These are phyloP conservation scores for Pythium utonaiense DNA, from an alignment of 352 stramenopile species.

Conservation along the genomic window DNA sequence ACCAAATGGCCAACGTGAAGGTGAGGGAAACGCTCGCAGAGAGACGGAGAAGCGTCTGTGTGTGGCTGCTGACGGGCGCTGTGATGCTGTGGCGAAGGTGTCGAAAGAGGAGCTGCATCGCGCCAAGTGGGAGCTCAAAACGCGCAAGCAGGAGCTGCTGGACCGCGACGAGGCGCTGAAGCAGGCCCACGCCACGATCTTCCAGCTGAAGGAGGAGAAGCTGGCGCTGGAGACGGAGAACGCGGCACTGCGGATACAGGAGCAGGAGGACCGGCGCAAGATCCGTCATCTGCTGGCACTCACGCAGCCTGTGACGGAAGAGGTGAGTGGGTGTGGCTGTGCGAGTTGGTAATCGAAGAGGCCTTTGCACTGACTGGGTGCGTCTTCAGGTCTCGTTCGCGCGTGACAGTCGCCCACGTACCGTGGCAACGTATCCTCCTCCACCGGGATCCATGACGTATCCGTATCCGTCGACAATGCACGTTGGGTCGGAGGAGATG, in stretches of 20 bases:
- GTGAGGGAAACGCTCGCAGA: no score
- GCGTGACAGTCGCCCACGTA: constrained; percentile 60
- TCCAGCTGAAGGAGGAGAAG: constrained; percentile 57
- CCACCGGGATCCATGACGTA: constrained; percentile 35
- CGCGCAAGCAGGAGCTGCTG: constrained; percentile 59
- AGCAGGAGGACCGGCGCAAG: constrained; percentile 68
- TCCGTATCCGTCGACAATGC: constrained; percentile 69
- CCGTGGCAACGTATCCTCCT: constrained; percentile 48
- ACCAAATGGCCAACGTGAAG: constrained; percentile 54
- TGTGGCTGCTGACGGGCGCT: no score
- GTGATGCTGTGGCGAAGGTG: no score
- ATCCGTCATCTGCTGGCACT: constrained; percentile 81
- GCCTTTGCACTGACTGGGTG: no score
- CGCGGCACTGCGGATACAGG: constrained; percentile 65
- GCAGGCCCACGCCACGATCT: constrained; percentile 52
- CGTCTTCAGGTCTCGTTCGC: constrained; percentile 59
- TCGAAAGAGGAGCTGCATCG: constrained; percentile 74
- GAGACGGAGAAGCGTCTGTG: no score
- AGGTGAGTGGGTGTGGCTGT: constrained; percentile 36
- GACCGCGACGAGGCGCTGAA: constrained; percentile 59
- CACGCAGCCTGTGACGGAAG: constrained; percentile 78
- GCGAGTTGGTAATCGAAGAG: no score
- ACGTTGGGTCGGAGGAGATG: constrained; percentile 61
- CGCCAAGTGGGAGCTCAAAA: constrained; percentile 68
- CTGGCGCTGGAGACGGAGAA: constrained; percentile 65